Evolutionary conservation across 148 eudicot genomes (phyloP).

Genomic region (Pharnaceum exiguum): DNA sequence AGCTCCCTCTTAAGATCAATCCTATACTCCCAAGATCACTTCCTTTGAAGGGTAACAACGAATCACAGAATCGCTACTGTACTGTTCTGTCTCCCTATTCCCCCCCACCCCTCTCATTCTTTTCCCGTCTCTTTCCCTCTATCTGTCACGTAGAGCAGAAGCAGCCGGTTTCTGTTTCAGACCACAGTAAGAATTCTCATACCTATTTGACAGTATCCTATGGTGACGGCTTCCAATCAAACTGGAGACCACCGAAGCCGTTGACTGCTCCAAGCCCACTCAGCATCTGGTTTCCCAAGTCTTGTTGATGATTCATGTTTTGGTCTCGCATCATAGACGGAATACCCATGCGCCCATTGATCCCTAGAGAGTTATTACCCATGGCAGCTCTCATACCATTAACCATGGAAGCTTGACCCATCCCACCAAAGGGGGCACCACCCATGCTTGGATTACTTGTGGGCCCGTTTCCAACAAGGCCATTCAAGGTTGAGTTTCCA

Average conservation of each 20-base stretch:
- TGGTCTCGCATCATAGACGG: constrained; percentile 46
- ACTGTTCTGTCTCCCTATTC: neutral
- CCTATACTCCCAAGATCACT: constrained; percentile 10
- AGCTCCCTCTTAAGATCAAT: neutral
- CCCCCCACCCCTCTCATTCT: neutral
- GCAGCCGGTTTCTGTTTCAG: constrained; percentile 7
- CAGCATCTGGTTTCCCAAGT: constrained; percentile 59
- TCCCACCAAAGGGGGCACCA: constrained; percentile 45
- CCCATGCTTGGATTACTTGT: constrained; percentile 32
- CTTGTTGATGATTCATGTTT: constrained; percentile 62
- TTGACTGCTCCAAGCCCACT: constrained; percentile 69
- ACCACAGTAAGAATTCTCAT: constrained; percentile 17
- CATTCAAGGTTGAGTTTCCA: constrained; percentile 32
- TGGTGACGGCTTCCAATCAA: constrained; percentile 73
- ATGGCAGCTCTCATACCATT: constrained; percentile 67
- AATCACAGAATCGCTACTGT: constrained; percentile 9
- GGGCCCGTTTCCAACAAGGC: constrained; percentile 45
- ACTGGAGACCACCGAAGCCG: constrained; percentile 62
- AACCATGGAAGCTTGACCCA: constrained; percentile 40
- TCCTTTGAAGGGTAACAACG: constrained; percentile 2
- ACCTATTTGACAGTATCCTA: constrained; percentile 1
- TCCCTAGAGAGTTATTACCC: constrained; percentile 44
- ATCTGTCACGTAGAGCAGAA: neutral
- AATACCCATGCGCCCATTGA: constrained; percentile 74
- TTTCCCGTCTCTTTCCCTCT: neutral